Percentiles rank a stretch among this genome's conserved stretches.
phyloP scores from a whole-genome alignment of 2,329 filamentous ascomycete genomes.

The Penicillium glabrum region DNA sequence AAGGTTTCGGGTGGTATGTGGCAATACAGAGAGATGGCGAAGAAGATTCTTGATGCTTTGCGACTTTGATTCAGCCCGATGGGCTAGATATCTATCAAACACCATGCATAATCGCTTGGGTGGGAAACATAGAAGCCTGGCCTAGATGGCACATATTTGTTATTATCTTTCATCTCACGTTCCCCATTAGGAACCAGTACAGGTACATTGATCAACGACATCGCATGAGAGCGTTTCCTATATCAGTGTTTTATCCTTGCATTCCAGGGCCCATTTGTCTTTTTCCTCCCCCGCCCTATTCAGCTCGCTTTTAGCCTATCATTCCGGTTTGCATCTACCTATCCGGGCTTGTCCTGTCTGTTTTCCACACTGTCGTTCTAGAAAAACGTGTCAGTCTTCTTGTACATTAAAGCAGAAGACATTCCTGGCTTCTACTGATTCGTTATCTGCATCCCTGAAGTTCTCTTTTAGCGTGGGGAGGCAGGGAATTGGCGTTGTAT shows the following conservation, averaged over 20 bases:
- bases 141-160: background rate
- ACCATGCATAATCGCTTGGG: background rate
- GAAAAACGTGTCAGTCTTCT: constrained; percentile 19
- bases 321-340: constrained; percentile 16
- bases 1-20: constrained; percentile 92
- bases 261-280: constrained; percentile 10
- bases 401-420: constrained; percentile 29
- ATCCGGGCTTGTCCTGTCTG: constrained; percentile 12
- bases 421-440: background rate
- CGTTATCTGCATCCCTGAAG: background rate
- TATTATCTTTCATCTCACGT: background rate
- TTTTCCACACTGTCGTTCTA: constrained; percentile 16
- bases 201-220: constrained; percentile 17
- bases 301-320: constrained; percentile 16
- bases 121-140: constrained; percentile 10
- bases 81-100: background rate
- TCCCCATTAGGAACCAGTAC: background rate
- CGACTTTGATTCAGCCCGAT: constrained; percentile 58
- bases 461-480: background rate
- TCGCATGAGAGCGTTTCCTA: constrained; percentile 28
- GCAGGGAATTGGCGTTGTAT: constrained; percentile 8
- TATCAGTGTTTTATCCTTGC: constrained; percentile 19
- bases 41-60: constrained; percentile 86
- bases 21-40: constrained; percentile 99
- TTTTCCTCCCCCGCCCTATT: constrained; percentile 3